Evolutionary conservation across 2,329 filamentous ascomycete genomes (phyloP).

Genomic region (Aspergillus tanneri): DNA sequence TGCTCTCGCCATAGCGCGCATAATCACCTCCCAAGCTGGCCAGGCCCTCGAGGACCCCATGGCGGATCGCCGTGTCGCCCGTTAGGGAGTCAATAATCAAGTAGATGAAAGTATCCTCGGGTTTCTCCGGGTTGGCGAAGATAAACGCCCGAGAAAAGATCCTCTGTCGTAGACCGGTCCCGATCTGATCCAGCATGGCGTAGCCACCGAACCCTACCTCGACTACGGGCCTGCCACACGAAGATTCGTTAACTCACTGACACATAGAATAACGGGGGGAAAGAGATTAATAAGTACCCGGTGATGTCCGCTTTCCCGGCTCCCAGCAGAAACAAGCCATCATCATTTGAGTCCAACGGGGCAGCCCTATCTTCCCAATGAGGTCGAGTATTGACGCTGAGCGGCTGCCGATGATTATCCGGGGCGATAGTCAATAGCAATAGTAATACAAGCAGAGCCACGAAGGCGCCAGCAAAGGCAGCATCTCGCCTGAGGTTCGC

Average conservation of each 20-base stretch:
- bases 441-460: slow-evolving; percentile 31
- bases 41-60: slow-evolving; percentile 80
- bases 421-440: slow-evolving; percentile 31
- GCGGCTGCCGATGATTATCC: slow-evolving; percentile 15
- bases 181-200: slow-evolving; percentile 78
- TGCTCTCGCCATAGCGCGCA: slow-evolving; percentile 71
- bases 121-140: slow-evolving; percentile 65
- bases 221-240: slow-evolving; percentile 69
- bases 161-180: slow-evolving; percentile 80
- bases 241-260: not conserved
- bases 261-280: not conserved
- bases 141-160: slow-evolving; percentile 90
- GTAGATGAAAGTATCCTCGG: slow-evolving; percentile 76
- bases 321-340: slow-evolving; percentile 60
- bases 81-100: slow-evolving; percentile 82
- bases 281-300: slow-evolving; percentile 48
- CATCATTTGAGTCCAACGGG: slow-evolving; percentile 22
- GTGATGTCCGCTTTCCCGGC: slow-evolving; percentile 73
- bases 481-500: slow-evolving; percentile 27
- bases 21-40: slow-evolving; percentile 69
- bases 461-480: slow-evolving; percentile 26
- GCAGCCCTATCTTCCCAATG: slow-evolving; percentile 27
- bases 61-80: slow-evolving; percentile 82
- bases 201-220: slow-evolving; percentile 92
- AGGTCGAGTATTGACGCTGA: slow-evolving; percentile 18